Base-by-base conservation (phyloP, 1,139 yeast species). In the Blastobotrys buckinghamii region DNA sequence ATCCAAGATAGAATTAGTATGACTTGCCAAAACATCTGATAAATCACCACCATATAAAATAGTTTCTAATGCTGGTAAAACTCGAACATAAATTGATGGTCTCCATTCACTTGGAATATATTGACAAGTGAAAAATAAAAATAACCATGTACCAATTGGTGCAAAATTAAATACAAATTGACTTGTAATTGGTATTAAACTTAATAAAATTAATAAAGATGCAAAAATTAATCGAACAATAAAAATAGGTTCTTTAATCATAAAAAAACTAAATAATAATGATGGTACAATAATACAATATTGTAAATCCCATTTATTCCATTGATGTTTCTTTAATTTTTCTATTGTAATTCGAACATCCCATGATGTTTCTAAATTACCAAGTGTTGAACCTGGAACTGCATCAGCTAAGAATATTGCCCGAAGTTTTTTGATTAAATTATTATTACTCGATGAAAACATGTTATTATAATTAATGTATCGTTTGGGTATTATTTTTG, bases 51-150 rank as follows among this genome's bases (percentile, higher is more conserved):
- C 98, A 62, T 88, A 92, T 55, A 92, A 73, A 52, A 92, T 85
- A 33, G 97, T 89, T 66, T 92, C 99, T 70, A 90, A 76, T 1
- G 96, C 95, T 0, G 99, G 98, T 43, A 92, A 75, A 22, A 88
- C 85, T 58, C 92, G 84, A 45, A 92, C 98, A 37, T 84, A 80
- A 58, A 92, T 94, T 19, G 90, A 86, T 2, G 97, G 96, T 63
- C 95, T 82, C 79, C 86, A 81, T 7, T 72, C 66, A 9, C 82
- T 75, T 12, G 95, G 90, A 55, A 92, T 84, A 60, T 80, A 84
- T 20, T 87, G 79, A 46, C 92, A 82, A 29, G 84, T 77, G 67
- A 86, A 89, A 68, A 83, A 92, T 50, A 92, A 74, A 27, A 90
- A 80, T 57, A 89, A 78, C 97, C 97, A 92, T 7, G 95, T 76